Evolutionary conservation across 495 filamentous ascomycete genomes (phyloP).

Genomic region (Neurospora sp.): DNA sequence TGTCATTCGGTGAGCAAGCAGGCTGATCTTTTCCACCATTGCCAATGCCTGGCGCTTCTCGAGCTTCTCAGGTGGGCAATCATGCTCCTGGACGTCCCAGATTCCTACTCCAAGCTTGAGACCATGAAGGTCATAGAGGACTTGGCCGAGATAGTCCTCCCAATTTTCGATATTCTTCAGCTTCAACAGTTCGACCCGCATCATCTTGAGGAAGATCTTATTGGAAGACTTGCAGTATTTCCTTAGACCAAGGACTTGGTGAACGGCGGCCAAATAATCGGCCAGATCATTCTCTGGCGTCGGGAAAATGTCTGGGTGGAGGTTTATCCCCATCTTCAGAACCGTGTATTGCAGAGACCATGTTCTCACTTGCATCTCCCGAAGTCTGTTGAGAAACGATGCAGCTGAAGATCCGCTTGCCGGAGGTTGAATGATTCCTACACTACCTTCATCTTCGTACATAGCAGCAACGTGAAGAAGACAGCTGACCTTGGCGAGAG

Average conservation of each 20-base stretch:
- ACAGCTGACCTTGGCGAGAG: constrained; percentile 54
- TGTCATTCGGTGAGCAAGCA: constrained; percentile 70
- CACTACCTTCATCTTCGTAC: constrained; percentile 70
- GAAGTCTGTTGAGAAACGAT: constrained; percentile 58
- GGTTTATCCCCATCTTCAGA: constrained; percentile 61
- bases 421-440: constrained; percentile 49
- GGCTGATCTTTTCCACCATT: constrained; percentile 72
- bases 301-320: constrained; percentile 52
- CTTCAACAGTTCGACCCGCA: constrained; percentile 69
- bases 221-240: constrained; percentile 78
- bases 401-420: constrained; percentile 28
- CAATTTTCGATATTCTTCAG: constrained; percentile 54
- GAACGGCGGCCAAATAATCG: constrained; percentile 65
- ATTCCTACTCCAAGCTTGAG: constrained; percentile 65
- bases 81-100: constrained; percentile 62
- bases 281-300: constrained; percentile 58
- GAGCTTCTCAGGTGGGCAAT: constrained; percentile 61
- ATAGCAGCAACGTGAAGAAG: constrained; percentile 69
- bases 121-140: constrained; percentile 82
- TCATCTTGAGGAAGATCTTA: constrained; percentile 77
- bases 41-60: constrained; percentile 65
- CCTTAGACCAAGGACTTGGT: constrained; percentile 77
- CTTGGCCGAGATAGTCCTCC: constrained; percentile 72
- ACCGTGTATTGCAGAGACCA: constrained; percentile 74
- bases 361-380: constrained; percentile 79